Conservation (phyloP, 305 asterid genomes). For the Petunia hybrid region DNA sequence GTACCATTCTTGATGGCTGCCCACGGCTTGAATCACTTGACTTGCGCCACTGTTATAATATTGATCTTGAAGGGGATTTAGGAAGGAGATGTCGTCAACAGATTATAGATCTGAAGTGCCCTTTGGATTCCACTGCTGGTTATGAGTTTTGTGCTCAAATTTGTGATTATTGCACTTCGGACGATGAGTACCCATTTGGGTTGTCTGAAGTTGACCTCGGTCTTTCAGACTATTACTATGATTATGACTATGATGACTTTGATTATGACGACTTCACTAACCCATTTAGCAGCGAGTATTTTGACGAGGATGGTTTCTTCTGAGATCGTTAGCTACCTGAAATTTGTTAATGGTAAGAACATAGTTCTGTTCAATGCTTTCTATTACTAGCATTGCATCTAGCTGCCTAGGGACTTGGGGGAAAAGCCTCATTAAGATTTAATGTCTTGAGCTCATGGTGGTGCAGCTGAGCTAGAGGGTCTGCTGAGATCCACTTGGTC, state of each 20-base stretch:
- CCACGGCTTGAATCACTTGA: constrained; percentile 29
- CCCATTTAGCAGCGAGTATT: not conserved
- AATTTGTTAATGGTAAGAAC: constrained; percentile 6
- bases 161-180: not conserved
- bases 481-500: constrained; percentile 6
- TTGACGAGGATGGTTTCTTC: constrained; percentile 10
- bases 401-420: not conserved
- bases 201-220: not conserved
- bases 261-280: constrained; percentile 6
- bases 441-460: not conserved
- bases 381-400: not conserved
- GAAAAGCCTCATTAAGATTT: not conserved
- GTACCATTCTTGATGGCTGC: constrained; percentile 33
- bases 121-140: not conserved
- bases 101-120: constrained; percentile 27
- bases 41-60: constrained; percentile 21
- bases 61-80: constrained; percentile 27
- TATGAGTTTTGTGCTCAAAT: not conserved
- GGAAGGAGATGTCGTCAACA: constrained; percentile 14
- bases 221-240: constrained; percentile 2
- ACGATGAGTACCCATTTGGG: not conserved
- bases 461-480: not conserved
- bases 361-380: not conserved
- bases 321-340: not conserved
- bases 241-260: constrained; percentile 13